Evolutionary conservation across 305 asterid species (phyloP).

Genomic region (Nicotiana rustica): DNA sequence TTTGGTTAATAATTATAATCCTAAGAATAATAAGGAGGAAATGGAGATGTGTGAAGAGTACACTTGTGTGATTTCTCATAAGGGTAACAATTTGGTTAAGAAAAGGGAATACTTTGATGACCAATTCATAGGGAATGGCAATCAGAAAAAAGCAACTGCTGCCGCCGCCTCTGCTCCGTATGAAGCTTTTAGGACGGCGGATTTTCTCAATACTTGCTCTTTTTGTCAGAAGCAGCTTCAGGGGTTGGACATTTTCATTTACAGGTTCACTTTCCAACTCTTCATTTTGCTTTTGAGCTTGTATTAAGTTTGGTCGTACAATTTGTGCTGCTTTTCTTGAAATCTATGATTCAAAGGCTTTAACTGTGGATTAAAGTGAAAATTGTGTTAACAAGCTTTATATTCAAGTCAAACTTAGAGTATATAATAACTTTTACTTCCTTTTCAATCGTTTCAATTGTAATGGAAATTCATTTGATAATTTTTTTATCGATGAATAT

Average conservation of each 20-base stretch:
- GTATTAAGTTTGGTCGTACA: not conserved
- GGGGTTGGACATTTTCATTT: constrained; percentile 88
- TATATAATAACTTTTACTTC: not conserved
- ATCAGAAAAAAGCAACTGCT: constrained; percentile 12
- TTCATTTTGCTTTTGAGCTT: not conserved
- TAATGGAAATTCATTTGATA: not conserved
- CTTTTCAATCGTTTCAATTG: not conserved
- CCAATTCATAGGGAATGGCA: constrained; percentile 47
- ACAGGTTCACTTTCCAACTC: constrained; percentile 57
- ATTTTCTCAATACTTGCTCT: constrained; percentile 60
- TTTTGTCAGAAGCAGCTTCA: constrained; percentile 80
- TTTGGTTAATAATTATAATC: not conserved
- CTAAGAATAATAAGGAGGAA: constrained; percentile 44
- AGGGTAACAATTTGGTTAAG: constrained; percentile 57
- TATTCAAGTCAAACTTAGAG: not conserved
- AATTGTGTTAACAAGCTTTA: not conserved
- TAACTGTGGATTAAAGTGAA: not conserved
- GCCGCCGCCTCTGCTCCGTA: constrained; percentile 31
- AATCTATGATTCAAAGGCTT: not conserved
- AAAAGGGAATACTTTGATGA: constrained; percentile 69
- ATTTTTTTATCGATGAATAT: not conserved
- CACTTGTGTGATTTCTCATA: constrained; percentile 75
- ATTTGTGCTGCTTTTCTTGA: not conserved
- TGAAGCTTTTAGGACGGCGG: constrained; percentile 29
- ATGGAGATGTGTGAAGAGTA: constrained; percentile 74